These are phyloP conservation scores for Calycina herbarum DNA, from an alignment of 2,329 filamentous ascomycete genomes.

Conservation along the genomic window DNA sequence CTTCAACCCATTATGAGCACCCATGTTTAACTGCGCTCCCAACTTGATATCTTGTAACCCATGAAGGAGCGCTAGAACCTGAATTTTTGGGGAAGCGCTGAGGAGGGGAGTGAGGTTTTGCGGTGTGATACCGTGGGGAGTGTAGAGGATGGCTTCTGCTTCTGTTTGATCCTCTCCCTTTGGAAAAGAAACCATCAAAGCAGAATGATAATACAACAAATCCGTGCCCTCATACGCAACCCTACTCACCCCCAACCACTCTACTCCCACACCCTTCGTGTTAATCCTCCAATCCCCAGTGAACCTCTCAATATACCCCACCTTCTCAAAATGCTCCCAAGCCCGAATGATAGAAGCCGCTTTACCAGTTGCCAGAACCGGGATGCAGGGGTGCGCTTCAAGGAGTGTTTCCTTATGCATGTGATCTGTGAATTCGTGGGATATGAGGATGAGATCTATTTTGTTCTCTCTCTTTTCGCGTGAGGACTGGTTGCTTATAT, in stretches of 20 bases:
- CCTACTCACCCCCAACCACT: slow-evolving; percentile 62
- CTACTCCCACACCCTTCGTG: slow-evolving; percentile 35
- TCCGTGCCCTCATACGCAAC: slow-evolving; percentile 53
- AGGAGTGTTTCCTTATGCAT: slow-evolving; percentile 61
- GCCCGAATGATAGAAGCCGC: slow-evolving; percentile 56
- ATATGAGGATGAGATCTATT: slow-evolving; percentile 59
- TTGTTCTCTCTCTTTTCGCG: too few species aligned
- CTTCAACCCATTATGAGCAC: slow-evolving; percentile 59
- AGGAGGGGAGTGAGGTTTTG: slow-evolving; percentile 47
- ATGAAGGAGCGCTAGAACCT: slow-evolving; percentile 60
- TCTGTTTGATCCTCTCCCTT: slow-evolving; percentile 16
- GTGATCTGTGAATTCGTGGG: slow-evolving; percentile 69
- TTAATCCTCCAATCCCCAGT: slow-evolving; percentile 37
- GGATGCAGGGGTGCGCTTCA: slow-evolving; percentile 53
- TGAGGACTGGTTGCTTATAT: too few species aligned
- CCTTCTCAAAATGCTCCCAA: slow-evolving; percentile 60
- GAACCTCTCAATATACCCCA: slow-evolving; percentile 42
- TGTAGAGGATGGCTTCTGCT: slow-evolving; percentile 61
- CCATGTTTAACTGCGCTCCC: slow-evolving; percentile 60
- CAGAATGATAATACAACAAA: slow-evolving; percentile 61
- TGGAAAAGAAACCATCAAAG: slow-evolving; percentile 58
- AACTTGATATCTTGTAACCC: slow-evolving; percentile 61
- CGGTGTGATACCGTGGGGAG: slow-evolving; percentile 60
- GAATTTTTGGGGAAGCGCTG: slow-evolving; percentile 46
- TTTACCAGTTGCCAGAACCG: slow-evolving; percentile 60